These are phyloP conservation scores for Gaeumannomyces sp. DNA, from an alignment of 2,329 filamentous ascomycete genomes.

Conservation along the genomic window DNA sequence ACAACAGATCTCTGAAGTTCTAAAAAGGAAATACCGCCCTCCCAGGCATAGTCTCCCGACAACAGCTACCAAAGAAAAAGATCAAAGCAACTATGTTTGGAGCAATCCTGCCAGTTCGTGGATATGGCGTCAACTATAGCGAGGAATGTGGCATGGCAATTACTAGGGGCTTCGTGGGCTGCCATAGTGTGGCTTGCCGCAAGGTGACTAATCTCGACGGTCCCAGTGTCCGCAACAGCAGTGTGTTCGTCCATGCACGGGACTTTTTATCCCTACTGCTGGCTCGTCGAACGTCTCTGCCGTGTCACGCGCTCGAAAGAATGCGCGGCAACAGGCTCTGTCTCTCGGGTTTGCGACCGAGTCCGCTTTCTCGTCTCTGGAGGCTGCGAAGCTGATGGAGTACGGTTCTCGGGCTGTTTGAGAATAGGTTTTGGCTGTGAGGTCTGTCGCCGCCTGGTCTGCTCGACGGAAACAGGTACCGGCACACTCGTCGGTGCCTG, in stretches of 20 bases:
- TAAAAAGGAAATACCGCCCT: background rate
- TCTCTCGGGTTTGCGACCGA: background rate
- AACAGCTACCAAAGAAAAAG: background rate
- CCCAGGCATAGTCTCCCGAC: background rate
- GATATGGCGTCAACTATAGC: background rate
- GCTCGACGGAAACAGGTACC: background rate
- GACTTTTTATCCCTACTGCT: background rate
- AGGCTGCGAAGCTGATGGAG: background rate
- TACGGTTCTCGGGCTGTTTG: constrained; percentile 7
- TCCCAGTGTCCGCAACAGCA: background rate
- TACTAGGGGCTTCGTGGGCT: too few species aligned
- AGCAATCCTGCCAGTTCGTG: background rate
- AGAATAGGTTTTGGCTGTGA: constrained; percentile 5
- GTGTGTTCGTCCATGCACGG: too few species aligned
- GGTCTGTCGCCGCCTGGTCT: background rate
- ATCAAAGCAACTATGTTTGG: background rate
- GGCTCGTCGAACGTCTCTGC: background rate
- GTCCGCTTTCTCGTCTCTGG: constrained; percentile 2
- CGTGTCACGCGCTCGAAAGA: background rate
- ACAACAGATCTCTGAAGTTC: background rate
- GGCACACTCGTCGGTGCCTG: background rate
- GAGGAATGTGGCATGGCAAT: background rate
- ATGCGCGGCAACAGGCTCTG: background rate
- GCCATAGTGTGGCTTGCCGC: background rate
- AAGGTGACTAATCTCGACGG: background rate